Percentiles rank a stretch among this genome's conserved stretches.
Evolutionary conservation across 1,139 yeast genomes (phyloP).

Genomic region (Hansenula lynferdii): DNA sequence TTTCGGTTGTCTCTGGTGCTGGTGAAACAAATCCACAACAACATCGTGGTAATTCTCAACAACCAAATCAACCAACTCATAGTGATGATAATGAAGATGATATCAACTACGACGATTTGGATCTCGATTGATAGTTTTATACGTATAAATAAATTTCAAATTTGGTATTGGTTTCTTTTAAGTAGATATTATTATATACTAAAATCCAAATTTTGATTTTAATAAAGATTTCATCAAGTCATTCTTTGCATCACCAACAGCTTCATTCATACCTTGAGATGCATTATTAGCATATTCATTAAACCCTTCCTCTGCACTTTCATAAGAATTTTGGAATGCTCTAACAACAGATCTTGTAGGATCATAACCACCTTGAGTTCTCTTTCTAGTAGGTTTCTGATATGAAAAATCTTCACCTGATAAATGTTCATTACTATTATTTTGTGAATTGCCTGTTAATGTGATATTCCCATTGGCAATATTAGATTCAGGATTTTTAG

Average conservation of each 20-base stretch:
- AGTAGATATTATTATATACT: neutral
- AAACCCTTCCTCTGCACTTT: conserved; percentile 47
- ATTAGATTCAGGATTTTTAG: conserved; percentile 50
- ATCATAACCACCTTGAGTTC: conserved; percentile 30
- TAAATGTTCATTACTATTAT: conserved; percentile 8
- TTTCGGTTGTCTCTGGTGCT: no score
- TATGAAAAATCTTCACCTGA: conserved; percentile 34
- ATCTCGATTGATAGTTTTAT: neutral
- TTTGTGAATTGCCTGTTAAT: conserved; percentile 22
- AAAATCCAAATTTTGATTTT: conserved; percentile 51
- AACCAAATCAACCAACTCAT: neutral
- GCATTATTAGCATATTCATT: conserved; percentile 55
- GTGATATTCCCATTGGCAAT: conserved; percentile 53
- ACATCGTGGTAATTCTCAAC: neutral
- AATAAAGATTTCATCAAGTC: conserved; percentile 48
- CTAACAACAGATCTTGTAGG: conserved; percentile 38
- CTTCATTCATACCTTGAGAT: conserved; percentile 49
- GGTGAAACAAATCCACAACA: neutral
- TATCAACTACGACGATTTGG: neutral
- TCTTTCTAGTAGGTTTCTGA: conserved; percentile 44
- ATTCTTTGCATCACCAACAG: conserved; percentile 45
- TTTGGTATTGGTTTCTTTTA: no score
- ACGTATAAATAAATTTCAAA: neutral
- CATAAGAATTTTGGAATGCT: conserved; percentile 47
- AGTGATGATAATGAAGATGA: neutral